Evolutionary conservation across 1,139 yeast species (phyloP).

Genomic region (Geotrichum siamense): DNA sequence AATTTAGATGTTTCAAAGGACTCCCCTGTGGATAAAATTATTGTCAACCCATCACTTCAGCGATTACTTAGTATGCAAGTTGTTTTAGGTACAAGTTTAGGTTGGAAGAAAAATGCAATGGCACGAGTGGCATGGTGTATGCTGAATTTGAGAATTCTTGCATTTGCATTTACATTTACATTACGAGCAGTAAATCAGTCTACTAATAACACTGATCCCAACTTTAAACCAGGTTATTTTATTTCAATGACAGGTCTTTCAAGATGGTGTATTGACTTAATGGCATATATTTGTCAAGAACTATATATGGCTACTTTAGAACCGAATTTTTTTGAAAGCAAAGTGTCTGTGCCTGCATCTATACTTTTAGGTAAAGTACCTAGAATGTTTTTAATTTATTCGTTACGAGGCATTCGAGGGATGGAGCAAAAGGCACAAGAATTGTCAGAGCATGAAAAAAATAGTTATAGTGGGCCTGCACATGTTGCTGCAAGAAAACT

Average conservation of each 20-base stretch:
- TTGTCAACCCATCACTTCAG: slow-evolving; percentile 69
- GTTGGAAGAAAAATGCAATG: slow-evolving; percentile 44
- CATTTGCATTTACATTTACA: slow-evolving; percentile 70
- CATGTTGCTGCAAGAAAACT: slow-evolving; percentile 32
- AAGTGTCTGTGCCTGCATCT: slow-evolving; percentile 28
- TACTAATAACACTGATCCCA: slow-evolving; percentile 39
- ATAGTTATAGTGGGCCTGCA: slow-evolving; percentile 22
- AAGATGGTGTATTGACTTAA: slow-evolving; percentile 72
- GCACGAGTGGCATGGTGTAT: slow-evolving; percentile 61
- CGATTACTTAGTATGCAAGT: slow-evolving; percentile 54
- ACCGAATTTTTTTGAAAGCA: slow-evolving; percentile 13
- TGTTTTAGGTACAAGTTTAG: slow-evolving; percentile 50
- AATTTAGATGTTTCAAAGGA: slow-evolving; percentile 55
- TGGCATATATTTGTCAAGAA: slow-evolving; percentile 63
- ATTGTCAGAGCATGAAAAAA: slow-evolving; percentile 29
- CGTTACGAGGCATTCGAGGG: slow-evolving; percentile 61
- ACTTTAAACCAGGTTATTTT: slow-evolving; percentile 50
- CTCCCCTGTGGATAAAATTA: slow-evolving; percentile 62
- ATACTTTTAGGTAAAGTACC: slow-evolving; percentile 57
- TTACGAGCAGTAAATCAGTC: slow-evolving; percentile 38
- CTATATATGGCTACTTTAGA: slow-evolving; percentile 34
- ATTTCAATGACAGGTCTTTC: slow-evolving; percentile 61
- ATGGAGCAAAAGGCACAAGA: slow-evolving; percentile 47
- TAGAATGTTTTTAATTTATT: slow-evolving; percentile 58
- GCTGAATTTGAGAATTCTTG: slow-evolving; percentile 59